Evolutionary conservation across 2,329 filamentous ascomycete species (phyloP), one percentile per base, ranked within the genome.

Genomic region (Sporothrix variecibatus): DNA sequence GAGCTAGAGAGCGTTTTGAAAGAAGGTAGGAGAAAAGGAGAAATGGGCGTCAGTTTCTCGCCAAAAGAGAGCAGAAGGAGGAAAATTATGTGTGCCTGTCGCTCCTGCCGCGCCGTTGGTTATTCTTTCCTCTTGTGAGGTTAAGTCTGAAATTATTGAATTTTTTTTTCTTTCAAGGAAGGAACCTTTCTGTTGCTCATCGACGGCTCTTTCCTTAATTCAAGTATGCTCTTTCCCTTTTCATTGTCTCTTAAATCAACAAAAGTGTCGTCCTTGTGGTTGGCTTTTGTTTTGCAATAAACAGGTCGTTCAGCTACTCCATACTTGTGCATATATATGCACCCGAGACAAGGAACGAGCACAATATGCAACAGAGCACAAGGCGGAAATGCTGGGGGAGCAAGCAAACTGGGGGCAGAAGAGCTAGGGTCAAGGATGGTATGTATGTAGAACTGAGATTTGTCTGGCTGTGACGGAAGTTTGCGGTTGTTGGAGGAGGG

Each of bases 291-390:
- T 23, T 65, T 20, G 38, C 62, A 46, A 28, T 62, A 38, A 20
- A 11, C 31, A 64, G 6, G 40, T 12, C 58, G 62, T 46, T 49
- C 64, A 68, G 40, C 40, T 49, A 31, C 40, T 68, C 43, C 46
- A 51, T 51, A 34, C 20, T 15, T 68, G 65, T 51, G 31, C 4
- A n/a, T 31, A 23, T 51, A n/a, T 31, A 34, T 51, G 65, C 15
- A n/a, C 40, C 65, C 26, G 62, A 51, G 65, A 68, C 43, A 68
- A 68, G 26, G 26, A 68, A 34, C 65, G 26, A 68, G 65, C 26
- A 51, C 62, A 46, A 46, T 43, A 67, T 26, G n/a, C 62, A 67
- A 40, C 31, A 64, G 31, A 40, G 58, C 20, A 40, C 31, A 64
- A 64, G 58, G 62, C 15, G 15, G 34, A 46, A 43, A 26, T 65